phyloP scores from a whole-genome alignment of 2,329 filamentous ascomycete genomes.

The Aspergillus sp. region DNA sequence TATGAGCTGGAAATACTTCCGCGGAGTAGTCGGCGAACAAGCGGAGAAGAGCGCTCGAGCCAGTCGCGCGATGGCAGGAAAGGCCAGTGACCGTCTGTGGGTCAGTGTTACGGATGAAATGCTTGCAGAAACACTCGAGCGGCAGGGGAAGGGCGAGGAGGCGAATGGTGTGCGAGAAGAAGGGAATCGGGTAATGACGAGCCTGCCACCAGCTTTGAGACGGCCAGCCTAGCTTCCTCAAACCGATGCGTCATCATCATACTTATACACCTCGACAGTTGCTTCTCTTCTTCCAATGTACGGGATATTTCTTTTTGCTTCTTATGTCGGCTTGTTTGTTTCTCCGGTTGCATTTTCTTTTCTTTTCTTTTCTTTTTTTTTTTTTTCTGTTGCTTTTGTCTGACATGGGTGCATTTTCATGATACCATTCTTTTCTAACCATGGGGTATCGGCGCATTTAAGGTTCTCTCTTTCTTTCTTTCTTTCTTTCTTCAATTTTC shows the following conservation, averaged over 20 bases:
- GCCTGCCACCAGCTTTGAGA: constrained; percentile 39
- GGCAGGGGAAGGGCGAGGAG: constrained; percentile 64
- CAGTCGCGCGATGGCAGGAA: constrained; percentile 65
- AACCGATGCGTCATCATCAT: background rate
- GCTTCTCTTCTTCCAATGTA: background rate
- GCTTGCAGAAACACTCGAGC: constrained; percentile 72
- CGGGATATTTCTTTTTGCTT: background rate
- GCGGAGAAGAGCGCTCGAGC: constrained; percentile 74
- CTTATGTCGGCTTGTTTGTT: background rate
- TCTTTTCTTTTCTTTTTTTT: background rate
- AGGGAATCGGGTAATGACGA: constrained; percentile 41
- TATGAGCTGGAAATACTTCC: constrained; percentile 81
- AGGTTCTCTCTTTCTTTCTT: background rate
- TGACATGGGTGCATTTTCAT: constrained; percentile 18
- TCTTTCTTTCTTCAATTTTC: no score
- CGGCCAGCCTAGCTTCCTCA: constrained; percentile 15
- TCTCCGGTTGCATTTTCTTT: background rate
- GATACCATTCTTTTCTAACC: constrained; percentile 32
- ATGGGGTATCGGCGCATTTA: constrained; percentile 21
- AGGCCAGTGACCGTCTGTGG: constrained; percentile 72
- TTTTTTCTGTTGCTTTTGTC: no score
- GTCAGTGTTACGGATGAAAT: constrained; percentile 78
- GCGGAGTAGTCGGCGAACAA: constrained; percentile 77
- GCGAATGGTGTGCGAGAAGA: constrained; percentile 49
- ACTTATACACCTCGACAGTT: background rate